Evolutionary conservation across 2,329 filamentous ascomycete species (phyloP).

Genomic region (Furcasterigmium furcatum): DNA sequence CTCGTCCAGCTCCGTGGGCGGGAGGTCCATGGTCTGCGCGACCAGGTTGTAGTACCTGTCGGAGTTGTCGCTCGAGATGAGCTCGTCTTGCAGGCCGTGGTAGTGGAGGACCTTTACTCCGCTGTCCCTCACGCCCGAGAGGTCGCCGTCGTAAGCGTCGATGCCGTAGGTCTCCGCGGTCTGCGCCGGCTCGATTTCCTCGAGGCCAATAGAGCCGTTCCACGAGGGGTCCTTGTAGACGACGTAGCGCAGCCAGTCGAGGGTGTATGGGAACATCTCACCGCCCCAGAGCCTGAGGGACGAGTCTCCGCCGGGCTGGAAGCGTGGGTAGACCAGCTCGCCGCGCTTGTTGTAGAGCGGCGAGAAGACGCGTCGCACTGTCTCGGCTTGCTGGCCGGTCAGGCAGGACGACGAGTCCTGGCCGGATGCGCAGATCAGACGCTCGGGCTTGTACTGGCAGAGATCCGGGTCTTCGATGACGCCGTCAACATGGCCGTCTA

Average conservation of each 20-base stretch:
- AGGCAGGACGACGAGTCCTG: slow-evolving; percentile 28
- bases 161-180: slow-evolving; percentile 27
- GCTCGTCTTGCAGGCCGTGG: slow-evolving; percentile 38
- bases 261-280: slow-evolving; percentile 15
- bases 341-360: slow-evolving; percentile 24
- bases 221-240: slow-evolving; percentile 33
- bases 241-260: slow-evolving; percentile 32
- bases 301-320: slow-evolving; percentile 44
- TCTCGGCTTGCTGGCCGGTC: slow-evolving; percentile 34
- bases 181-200: slow-evolving; percentile 33
- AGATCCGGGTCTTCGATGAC: slow-evolving; percentile 41
- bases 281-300: slow-evolving; percentile 39
- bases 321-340: slow-evolving; percentile 33
- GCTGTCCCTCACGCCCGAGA: slow-evolving; percentile 30
- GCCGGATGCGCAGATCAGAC: slow-evolving; percentile 33
- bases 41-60: slow-evolving; percentile 2
- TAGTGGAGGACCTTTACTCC: slow-evolving; percentile 43
- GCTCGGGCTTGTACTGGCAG: slow-evolving; percentile 39
- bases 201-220: slow-evolving; percentile 20
- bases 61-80: slow-evolving; percentile 26
- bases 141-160: slow-evolving; percentile 32
- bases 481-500: slow-evolving; percentile 44
- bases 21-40: neutral
- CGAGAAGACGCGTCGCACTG: slow-evolving; percentile 23
- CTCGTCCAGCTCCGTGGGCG: slow-evolving; percentile 28